Evolutionary conservation across 2,329 filamentous ascomycete genomes (phyloP).

Genomic region (Scortechinia acanthostroma): DNA sequence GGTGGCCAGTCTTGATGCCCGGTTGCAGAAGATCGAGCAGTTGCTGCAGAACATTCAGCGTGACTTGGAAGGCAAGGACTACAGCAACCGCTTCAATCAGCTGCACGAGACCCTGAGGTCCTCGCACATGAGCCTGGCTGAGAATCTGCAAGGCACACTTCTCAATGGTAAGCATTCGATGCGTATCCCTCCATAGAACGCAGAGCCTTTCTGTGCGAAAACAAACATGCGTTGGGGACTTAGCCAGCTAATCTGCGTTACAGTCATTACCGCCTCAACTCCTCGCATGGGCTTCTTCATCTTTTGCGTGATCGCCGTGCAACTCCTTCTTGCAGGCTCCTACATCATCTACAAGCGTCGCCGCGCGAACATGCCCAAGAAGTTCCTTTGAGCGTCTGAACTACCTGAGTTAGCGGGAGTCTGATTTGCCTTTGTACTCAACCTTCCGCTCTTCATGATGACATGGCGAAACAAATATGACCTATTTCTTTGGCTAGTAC

Average conservation of each 20-base stretch:
- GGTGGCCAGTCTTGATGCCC: slow-evolving; percentile 27
- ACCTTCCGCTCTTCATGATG: too few species aligned
- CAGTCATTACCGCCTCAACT: slow-evolving; percentile 32
- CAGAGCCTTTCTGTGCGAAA: too few species aligned
- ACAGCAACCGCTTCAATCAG: slow-evolving; percentile 40
- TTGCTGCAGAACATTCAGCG: slow-evolving; percentile 37
- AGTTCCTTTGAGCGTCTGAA: slow-evolving; percentile 82
- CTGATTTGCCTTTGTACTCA: too few species aligned
- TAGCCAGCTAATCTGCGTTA: slow-evolving; percentile 35
- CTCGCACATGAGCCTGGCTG: slow-evolving; percentile 40
- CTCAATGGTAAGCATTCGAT: slow-evolving; percentile 32
- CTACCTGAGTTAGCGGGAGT: too few species aligned
- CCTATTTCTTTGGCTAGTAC: too few species aligned
- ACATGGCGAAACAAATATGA: too few species aligned
- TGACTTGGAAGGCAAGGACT: slow-evolving; percentile 48
- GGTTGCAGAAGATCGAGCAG: slow-evolving; percentile 42
- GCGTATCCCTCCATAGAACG: not conserved
- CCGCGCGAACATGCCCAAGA: slow-evolving; percentile 74
- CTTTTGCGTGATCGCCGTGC: slow-evolving; percentile 67
- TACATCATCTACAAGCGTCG: slow-evolving; percentile 78
- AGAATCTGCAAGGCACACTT: slow-evolving; percentile 38
- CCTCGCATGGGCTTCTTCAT: slow-evolving; percentile 48
- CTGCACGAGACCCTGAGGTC: slow-evolving; percentile 43
- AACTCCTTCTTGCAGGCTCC: slow-evolving; percentile 60
- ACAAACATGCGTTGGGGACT: slow-evolving; percentile 25